These are phyloP conservation scores for Saccharomycopsis capsularis DNA, from an alignment of 805 yeast species.

Conservation along the genomic window DNA sequence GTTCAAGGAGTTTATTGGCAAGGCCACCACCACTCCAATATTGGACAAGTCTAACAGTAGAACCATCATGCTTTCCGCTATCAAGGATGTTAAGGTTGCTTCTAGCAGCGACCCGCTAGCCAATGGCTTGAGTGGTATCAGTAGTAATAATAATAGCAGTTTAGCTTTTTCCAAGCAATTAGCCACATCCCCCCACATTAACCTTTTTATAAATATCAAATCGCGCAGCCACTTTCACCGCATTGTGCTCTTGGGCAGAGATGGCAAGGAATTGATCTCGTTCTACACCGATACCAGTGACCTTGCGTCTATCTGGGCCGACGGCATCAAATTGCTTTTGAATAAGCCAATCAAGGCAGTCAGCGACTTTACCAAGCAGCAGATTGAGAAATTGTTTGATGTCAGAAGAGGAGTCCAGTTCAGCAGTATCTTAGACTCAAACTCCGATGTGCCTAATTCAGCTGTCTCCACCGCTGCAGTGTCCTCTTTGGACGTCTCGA, in stretches of 20 bases:
- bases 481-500: background rate
- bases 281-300: constrained; percentile 68
- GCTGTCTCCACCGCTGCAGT: constrained; percentile 13
- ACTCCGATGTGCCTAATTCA: background rate
- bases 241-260: constrained; percentile 42
- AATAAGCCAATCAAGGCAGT: constrained; percentile 22
- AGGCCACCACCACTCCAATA: constrained; percentile 2
- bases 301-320: constrained; percentile 66
- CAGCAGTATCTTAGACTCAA: constrained; percentile 8
- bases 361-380: constrained; percentile 14
- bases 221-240: constrained; percentile 53
- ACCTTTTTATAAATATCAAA: constrained; percentile 29
- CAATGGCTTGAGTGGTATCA: background rate
- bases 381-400: constrained; percentile 18
- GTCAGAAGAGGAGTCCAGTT: constrained; percentile 20
- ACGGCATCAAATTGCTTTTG: constrained; percentile 56
- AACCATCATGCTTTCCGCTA: constrained; percentile 1
- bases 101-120: background rate
- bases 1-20: constrained; percentile 9
- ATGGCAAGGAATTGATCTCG: constrained; percentile 38
- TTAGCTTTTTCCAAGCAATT: background rate
- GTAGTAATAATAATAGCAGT: background rate
- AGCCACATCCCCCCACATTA: background rate
- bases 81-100: constrained; percentile 12
- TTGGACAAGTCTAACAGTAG: constrained; percentile 11